Conservation (phyloP, 2,329 filamentous ascomycete species). For the Xylaria sp. region DNA sequence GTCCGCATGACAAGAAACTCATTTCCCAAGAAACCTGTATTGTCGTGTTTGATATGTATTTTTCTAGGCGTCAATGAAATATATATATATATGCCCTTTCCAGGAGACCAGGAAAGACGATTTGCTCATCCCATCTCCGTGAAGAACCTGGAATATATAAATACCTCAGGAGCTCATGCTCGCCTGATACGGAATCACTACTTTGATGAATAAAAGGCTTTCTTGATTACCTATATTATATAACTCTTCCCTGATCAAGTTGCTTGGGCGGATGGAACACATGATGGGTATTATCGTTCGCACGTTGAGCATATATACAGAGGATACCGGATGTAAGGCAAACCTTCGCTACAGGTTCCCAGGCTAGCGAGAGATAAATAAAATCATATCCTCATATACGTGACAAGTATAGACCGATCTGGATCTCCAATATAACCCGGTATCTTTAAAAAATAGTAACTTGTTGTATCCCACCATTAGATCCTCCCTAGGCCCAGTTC, state of each 20-base stretch:
- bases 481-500: background rate
- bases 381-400: background rate
- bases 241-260: background rate
- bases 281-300: background rate
- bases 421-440: background rate
- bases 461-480: background rate
- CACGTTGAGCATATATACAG: background rate
- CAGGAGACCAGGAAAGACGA: background rate
- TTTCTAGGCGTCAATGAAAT: background rate
- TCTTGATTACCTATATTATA: background rate
- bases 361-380: background rate
- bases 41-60: background rate
- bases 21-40: background rate
- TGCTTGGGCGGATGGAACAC: background rate
- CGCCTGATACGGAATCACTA: background rate
- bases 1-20: too few species aligned
- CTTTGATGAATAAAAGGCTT: background rate
- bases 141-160: background rate
- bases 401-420: background rate
- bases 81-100: too few species aligned
- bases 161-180: background rate
- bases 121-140: background rate
- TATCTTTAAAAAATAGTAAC: background rate
- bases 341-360: background rate
- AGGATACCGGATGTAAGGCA: background rate